phyloP scores from a whole-genome alignment of 1,139 yeast genomes.

The Lodderomyces metapsilosis region DNA sequence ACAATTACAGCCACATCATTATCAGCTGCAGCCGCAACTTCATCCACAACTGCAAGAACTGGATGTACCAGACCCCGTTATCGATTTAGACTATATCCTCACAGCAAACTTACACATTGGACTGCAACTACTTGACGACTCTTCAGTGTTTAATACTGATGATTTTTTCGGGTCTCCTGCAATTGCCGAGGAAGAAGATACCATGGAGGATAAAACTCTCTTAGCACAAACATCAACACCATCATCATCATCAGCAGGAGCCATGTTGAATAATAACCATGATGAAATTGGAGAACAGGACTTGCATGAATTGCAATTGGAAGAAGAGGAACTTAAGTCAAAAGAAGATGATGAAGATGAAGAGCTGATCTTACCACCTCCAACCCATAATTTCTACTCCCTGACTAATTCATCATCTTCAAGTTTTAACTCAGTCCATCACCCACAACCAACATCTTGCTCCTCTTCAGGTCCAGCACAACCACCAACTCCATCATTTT shows the following conservation, averaged over 20 bases:
- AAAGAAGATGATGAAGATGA: conserved; percentile 18
- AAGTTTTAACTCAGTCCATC: conserved; percentile 25
- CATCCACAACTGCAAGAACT: conserved; percentile 2
- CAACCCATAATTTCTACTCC: conserved; percentile 19
- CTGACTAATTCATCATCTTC: conserved; percentile 38
- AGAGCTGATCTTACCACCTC: conserved; percentile 15
- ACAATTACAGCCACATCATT: neutral
- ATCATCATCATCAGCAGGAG: conserved; percentile 11
- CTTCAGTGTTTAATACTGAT: conserved; percentile 25
- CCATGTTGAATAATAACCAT: conserved; percentile 3
- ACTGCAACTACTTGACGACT: neutral
- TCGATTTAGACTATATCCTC: conserved; percentile 60
- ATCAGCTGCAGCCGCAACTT: neutral
- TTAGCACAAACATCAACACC: conserved; percentile 2
- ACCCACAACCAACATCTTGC: conserved; percentile 33
- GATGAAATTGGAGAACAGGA: conserved; percentile 25
- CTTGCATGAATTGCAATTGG: conserved; percentile 19
- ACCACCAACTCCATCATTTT: conserved; percentile 8
- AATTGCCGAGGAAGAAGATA: conserved; percentile 20
- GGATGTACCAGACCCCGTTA: conserved; percentile 60
- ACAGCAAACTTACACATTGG: conserved; percentile 39
- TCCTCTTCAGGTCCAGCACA: conserved; percentile 17
- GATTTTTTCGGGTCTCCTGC: conserved; percentile 38
- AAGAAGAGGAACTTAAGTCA: no score
- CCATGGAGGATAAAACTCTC: conserved; percentile 21